Conservation (phyloP, 768 basidiomycete genomes). For the Leccinum longicurvipes region DNA sequence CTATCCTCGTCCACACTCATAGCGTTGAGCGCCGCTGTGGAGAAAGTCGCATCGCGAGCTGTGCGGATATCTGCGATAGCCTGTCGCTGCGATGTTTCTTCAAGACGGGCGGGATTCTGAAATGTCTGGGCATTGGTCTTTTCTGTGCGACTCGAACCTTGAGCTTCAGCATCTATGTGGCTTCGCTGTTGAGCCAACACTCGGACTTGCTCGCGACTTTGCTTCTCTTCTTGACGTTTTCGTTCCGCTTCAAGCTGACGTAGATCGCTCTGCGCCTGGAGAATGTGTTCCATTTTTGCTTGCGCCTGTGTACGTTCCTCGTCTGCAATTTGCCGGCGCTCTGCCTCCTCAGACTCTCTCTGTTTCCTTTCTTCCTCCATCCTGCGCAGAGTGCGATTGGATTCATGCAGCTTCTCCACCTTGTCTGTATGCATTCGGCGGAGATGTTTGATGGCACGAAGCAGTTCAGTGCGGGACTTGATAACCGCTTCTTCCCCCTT, state of each 20-base stretch:
- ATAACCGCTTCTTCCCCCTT: constrained; percentile 12
- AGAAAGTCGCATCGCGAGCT: constrained; percentile 6
- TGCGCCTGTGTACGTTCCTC: constrained; percentile 13
- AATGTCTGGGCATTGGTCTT: not conserved
- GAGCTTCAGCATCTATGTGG: constrained; percentile 5
- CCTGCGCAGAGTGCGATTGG: constrained; percentile 13
- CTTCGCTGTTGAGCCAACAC: constrained; percentile 10
- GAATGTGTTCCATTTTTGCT: constrained; percentile 11
- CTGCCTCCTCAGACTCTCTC: constrained; percentile 16
- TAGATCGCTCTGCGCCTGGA: constrained; percentile 2
- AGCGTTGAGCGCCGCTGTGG: not conserved
- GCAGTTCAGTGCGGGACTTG: constrained; percentile 8
- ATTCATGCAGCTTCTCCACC: constrained; percentile 16
- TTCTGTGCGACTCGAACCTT: not conserved
- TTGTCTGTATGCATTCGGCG: constrained; percentile 19
- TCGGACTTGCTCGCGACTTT: constrained; percentile 3
- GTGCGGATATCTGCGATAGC: constrained; percentile 29
- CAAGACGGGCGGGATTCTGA: not conserved
- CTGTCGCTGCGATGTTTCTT: constrained; percentile 13
- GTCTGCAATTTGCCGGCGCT: constrained; percentile 12
- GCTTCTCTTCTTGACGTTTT: constrained; percentile 6
- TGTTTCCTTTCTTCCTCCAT: constrained; percentile 25
- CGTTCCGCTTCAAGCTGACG: constrained; percentile 7
- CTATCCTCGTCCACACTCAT: constrained; percentile 5
- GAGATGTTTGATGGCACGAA: constrained; percentile 13